Percentiles rank a stretch among this genome's conserved stretches.
These are phyloP conservation scores for Zoysia japonica DNA, from an alignment of 176 grass and related monocot species.

Conservation along the genomic window DNA sequence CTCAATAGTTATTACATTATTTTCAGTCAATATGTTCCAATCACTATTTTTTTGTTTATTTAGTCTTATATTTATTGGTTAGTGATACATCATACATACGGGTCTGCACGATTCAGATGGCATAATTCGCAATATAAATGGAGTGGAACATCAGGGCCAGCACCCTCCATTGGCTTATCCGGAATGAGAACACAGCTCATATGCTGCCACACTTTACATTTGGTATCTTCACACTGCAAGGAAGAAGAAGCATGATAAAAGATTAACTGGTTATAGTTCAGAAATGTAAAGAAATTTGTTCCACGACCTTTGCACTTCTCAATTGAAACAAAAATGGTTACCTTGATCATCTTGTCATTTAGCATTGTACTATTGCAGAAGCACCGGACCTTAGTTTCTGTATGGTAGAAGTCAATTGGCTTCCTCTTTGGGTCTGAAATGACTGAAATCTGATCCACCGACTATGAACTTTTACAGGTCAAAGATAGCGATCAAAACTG, in stretches of 20 bases:
- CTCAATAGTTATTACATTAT: no score
- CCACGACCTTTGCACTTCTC: not conserved
- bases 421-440: slow-evolving; percentile 74
- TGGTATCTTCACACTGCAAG: slow-evolving; percentile 84
- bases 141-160: slow-evolving; percentile 54
- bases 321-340: slow-evolving; percentile 11
- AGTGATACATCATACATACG: slow-evolving; percentile 54
- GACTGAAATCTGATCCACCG: slow-evolving; percentile 67
- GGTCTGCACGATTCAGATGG: slow-evolving; percentile 80
- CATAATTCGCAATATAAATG: slow-evolving; percentile 94
- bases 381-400: slow-evolving; percentile 66
- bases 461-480: no score
- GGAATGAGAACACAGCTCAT: slow-evolving; percentile 79
- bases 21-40: no score
- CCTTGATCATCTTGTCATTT: slow-evolving; percentile 70
- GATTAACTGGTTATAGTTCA: not conserved
- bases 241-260: slow-evolving; percentile 3
- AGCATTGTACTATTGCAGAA: slow-evolving; percentile 55
- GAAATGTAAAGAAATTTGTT: slow-evolving; percentile 15
- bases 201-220: slow-evolving; percentile 79
- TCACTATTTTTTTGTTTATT: no score
- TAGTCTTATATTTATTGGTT: no score
- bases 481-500: no score
- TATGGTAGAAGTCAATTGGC: slow-evolving; percentile 42
- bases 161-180: slow-evolving; percentile 70